Base-by-base conservation (phyloP, 2,329 filamentous ascomycete species). In the Orbilia quercus region DNA sequence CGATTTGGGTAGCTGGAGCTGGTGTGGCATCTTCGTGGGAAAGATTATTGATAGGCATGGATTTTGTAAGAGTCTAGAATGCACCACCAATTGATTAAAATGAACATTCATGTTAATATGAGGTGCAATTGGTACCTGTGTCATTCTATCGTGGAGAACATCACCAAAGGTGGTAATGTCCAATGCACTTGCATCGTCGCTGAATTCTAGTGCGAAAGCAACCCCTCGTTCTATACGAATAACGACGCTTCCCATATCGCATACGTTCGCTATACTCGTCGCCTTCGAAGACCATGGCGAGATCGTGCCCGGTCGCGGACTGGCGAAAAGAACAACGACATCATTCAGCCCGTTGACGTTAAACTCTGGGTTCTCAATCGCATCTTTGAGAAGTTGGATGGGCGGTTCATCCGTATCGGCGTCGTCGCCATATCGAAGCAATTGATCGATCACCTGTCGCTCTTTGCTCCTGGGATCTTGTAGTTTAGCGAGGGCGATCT, bases 261-360 rank as follows among this genome's bases (percentile, higher is more conserved):
- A 98, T 31, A 97, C 94, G 76, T 95, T 89, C 60, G 94, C 90
- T 80, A 98, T 97, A 80, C 89, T 94, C 50, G 94, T 96, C 25
- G 93, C 94, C 81, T 97, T 93, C 65, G 93, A 96, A 82, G 92
- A 97, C 95, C 95, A 99, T 80, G 95, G 95, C 42, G 93, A 97
- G 77, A 96, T 89, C 1, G 88, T 93, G 78, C 88, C 88, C 16
- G 91, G 90, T 76, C 94, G 87, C 18, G 94, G 94, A 50, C 86
- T 88, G 69, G 96, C 85, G 79, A 92, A 91, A 80, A 91, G 86
- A 75, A 89, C 83, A 53, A 85, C 82, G 82, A 73, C 69, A 55
- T 73, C 69, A 14, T 48, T 84, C 79, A 48, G 81, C 78, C 36
- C 80, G 77, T 67, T 65, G 11, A 75, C 73, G 34, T 79, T 79